These are phyloP conservation scores for Exserohilum turcica DNA, from an alignment of 2,329 filamentous ascomycete species.

Conservation along the genomic window DNA sequence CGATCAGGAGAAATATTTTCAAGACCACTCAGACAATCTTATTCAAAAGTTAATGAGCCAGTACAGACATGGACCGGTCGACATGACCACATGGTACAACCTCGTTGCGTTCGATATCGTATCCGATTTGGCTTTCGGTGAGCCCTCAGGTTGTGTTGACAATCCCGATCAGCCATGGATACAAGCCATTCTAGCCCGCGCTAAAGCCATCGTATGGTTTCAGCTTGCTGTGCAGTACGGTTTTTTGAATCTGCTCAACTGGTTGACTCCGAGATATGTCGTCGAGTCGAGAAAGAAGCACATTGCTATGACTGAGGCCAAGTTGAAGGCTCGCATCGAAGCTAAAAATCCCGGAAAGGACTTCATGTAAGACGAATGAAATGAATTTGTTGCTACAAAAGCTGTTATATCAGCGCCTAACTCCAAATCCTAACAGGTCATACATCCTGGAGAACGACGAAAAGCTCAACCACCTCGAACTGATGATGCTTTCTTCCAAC, in stretches of 20 bases:
- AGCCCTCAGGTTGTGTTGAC: constrained; percentile 11
- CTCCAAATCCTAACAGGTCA: not conserved
- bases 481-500: constrained; percentile 13
- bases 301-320: constrained; percentile 10
- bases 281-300: constrained; percentile 13
- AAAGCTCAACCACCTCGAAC: constrained; percentile 12
- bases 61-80: constrained; percentile 1
- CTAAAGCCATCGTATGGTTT: constrained; percentile 14
- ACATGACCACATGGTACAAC: constrained; percentile 13
- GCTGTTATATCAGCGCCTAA: not conserved
- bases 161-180: constrained; percentile 14
- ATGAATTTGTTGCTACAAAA: too few species aligned
- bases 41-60: constrained; percentile 1
- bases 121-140: constrained; percentile 9
- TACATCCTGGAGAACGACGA: constrained; percentile 12
- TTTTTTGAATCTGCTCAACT: constrained; percentile 8
- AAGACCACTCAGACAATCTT: constrained; percentile 12
- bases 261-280: constrained; percentile 6
- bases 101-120: constrained; percentile 10
- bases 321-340: constrained; percentile 7
- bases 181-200: constrained; percentile 7
- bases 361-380: not conserved
- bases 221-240: constrained; percentile 13
- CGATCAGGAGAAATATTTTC: constrained; percentile 8
- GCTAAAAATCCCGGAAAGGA: constrained; percentile 10